A percentile compares a stretch with the other conserved stretches of the same genome.
phyloP scores from a whole-genome alignment of 345 rosid genomes.

The Rubroshorea leprosula region DNA sequence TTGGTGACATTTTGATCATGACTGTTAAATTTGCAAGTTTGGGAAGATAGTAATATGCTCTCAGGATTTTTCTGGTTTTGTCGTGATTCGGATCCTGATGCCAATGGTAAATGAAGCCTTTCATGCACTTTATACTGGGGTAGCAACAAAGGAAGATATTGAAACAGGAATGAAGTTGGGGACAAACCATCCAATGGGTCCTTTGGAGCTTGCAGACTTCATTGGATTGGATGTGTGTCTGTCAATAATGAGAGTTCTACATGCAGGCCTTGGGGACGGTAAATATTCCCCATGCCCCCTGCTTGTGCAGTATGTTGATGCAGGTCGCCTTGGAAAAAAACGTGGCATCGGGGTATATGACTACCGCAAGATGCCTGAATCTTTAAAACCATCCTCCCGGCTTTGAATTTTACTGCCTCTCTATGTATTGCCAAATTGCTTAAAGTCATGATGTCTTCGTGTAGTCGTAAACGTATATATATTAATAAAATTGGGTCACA shows the following conservation, averaged over 20 bases:
- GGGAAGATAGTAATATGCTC: constrained; percentile 77
- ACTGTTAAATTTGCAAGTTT: constrained; percentile 37
- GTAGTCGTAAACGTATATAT: too few species aligned
- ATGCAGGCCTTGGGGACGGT: constrained; percentile 56
- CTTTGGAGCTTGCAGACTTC: constrained; percentile 70
- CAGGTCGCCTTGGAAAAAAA: constrained; percentile 77
- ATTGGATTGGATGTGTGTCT: constrained; percentile 78
- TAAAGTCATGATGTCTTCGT: too few species aligned
- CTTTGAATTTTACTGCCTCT: constrained; percentile 30
- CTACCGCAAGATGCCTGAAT: constrained; percentile 31
- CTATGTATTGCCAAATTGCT: neutral
- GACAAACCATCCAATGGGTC: constrained; percentile 90
- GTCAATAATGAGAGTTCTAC: constrained; percentile 73
- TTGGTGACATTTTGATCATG: neutral
- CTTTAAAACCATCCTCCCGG: constrained; percentile 30
- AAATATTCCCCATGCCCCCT: constrained; percentile 81
- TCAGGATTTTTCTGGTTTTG: constrained; percentile 70
- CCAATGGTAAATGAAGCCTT: constrained; percentile 98
- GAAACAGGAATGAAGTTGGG: constrained; percentile 88
- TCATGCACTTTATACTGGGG: constrained; percentile 73
- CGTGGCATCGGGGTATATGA: constrained; percentile 71
- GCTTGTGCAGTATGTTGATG: constrained; percentile 81
- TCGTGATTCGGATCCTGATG: constrained; percentile 87
- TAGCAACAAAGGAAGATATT: constrained; percentile 88
- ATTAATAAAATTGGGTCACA: too few species aligned